Conservation (phyloP, 257 asterid species). For the Capsicum rhomboideum region DNA sequence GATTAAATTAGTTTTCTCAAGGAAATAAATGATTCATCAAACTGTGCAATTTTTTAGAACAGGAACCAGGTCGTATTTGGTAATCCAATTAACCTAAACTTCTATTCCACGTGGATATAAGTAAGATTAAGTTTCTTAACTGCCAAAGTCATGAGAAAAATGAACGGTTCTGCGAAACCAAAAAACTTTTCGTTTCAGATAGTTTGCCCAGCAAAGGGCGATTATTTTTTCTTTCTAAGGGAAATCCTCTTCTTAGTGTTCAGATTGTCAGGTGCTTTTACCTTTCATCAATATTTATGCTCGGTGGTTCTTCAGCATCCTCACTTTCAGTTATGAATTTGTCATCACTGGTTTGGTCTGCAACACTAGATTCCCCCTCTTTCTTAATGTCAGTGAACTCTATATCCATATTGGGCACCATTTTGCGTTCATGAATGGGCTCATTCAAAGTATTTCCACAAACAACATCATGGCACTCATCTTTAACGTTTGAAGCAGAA, state of each 20-base stretch:
- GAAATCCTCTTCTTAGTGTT: not conserved
- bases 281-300: not conserved
- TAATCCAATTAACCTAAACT: not conserved
- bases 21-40: not conserved
- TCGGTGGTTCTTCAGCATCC: not conserved
- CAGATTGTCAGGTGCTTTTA: not conserved
- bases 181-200: not conserved
- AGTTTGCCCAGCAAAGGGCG: not conserved
- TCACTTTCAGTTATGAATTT: not conserved
- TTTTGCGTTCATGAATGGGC: not conserved
- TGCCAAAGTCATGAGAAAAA: not conserved
- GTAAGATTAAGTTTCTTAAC: not conserved
- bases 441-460: not conserved
- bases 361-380: not conserved
- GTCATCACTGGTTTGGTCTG: not conserved
- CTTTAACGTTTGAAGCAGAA: not conserved
- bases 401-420: not conserved
- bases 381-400: not conserved
- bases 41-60: not conserved
- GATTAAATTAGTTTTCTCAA: not conserved
- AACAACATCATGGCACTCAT: not conserved
- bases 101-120: not conserved
- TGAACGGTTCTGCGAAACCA: not conserved
- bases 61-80: not conserved
- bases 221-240: not conserved